Evolutionary conservation across 2,329 filamentous ascomycete species (phyloP).

Genomic region (Botrytis byssoidea): DNA sequence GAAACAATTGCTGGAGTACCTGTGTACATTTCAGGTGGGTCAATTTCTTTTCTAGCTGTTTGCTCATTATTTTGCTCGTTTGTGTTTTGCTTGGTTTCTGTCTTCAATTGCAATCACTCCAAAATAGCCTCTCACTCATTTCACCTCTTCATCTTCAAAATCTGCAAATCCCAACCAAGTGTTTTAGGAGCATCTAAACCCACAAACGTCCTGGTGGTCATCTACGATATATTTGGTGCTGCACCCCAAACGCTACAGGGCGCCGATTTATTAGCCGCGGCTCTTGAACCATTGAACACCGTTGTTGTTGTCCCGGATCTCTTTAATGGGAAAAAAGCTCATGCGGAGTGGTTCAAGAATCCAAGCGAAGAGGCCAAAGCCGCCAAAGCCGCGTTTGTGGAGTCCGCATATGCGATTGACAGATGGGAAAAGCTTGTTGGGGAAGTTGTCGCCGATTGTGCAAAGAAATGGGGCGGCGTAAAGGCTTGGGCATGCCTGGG

Average conservation of each 20-base stretch:
- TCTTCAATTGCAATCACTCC: background rate
- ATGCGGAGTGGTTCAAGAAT: constrained; percentile 51
- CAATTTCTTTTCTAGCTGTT: background rate
- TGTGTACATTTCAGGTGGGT: constrained; percentile 4
- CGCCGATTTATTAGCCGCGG: constrained; percentile 60
- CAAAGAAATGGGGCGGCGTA: constrained; percentile 52
- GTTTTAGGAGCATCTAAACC: constrained; percentile 46
- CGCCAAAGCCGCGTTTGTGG: constrained; percentile 19
- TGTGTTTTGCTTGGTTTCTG: background rate
- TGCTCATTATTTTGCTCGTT: background rate
- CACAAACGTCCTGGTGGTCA: constrained; percentile 56
- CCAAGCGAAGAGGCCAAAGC: constrained; percentile 49
- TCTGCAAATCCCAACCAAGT: constrained; percentile 33
- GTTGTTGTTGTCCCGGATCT: constrained; percentile 86
- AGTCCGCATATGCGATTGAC: background rate
- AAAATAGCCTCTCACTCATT: background rate
- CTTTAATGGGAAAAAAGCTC: constrained; percentile 61
- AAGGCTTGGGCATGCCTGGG: constrained; percentile 42
- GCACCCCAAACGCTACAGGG: constrained; percentile 68
- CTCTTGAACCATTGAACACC: constrained; percentile 47
- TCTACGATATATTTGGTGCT: constrained; percentile 66
- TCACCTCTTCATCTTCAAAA: background rate
- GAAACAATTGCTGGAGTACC: constrained; percentile 24
- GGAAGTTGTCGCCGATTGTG: constrained; percentile 23
- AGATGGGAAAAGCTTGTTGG: constrained; percentile 37